These are phyloP conservation scores for Graphilbum ipis-grandicollis DNA, from an alignment of 2,329 filamentous ascomycete species.

Conservation along the genomic window DNA sequence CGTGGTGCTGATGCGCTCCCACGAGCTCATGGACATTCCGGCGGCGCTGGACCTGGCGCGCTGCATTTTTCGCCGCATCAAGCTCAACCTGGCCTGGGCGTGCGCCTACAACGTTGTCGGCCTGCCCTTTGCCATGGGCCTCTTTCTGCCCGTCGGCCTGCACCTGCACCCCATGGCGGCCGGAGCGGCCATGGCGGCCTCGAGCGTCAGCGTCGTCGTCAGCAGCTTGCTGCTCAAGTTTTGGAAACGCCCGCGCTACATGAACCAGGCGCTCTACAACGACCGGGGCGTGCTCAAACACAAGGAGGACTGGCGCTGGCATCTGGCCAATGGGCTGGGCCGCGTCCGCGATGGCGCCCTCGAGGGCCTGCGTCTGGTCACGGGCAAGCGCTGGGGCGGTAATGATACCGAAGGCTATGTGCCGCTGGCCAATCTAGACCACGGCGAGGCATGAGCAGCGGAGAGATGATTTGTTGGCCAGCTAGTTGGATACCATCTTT, in stretches of 20 bases:
- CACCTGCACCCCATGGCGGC: conserved; percentile 89
- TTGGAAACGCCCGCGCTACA: conserved; percentile 75
- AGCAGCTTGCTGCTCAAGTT: conserved; percentile 72
- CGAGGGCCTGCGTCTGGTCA: conserved; percentile 16
- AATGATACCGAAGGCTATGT: conserved; percentile 40
- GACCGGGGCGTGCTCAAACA: conserved; percentile 25
- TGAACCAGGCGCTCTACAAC: conserved; percentile 54
- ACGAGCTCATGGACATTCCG: conserved; percentile 85
- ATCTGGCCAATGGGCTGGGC: conserved; percentile 21
- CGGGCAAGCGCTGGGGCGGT: conserved; percentile 15
- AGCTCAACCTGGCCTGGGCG: conserved; percentile 82
- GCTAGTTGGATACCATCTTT: no score
- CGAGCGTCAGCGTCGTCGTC: conserved; percentile 75
- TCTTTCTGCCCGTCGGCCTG: conserved; percentile 79
- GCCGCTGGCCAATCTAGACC: conserved; percentile 35
- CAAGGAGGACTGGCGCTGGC: conserved; percentile 24
- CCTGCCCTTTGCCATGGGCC: conserved; percentile 88
- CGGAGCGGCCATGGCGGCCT: conserved; percentile 82
- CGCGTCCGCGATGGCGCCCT: conserved; percentile 20
- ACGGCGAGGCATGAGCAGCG: conserved; percentile 1
- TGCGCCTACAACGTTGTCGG: conserved; percentile 86
- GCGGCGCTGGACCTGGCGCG: conserved; percentile 67
- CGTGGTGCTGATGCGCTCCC: conserved; percentile 85
- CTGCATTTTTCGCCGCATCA: conserved; percentile 81
- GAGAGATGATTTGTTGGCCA: no score